These are phyloP conservation scores for Clavispora phyllophila DNA, from an alignment of 805 yeast genomes.

Conservation along the genomic window DNA sequence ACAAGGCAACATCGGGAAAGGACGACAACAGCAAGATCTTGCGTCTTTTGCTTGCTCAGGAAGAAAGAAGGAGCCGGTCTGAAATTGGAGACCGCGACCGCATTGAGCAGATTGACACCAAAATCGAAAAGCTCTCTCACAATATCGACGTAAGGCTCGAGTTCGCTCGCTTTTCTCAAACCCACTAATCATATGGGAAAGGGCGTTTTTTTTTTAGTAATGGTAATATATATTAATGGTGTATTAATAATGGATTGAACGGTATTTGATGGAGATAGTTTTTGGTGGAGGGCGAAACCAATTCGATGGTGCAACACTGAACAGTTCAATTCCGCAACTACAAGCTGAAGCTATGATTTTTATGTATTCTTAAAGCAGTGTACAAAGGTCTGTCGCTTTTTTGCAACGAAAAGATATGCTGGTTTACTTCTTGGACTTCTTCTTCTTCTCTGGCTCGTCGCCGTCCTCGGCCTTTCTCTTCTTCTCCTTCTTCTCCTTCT, in stretches of 20 bases:
- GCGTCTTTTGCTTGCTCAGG: slow-evolving; percentile 11
- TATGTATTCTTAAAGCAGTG: slow-evolving; percentile 6
- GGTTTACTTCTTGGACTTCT: slow-evolving; percentile 40
- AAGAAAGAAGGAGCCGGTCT: neutral
- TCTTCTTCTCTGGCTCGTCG: slow-evolving; percentile 45
- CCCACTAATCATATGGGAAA: neutral
- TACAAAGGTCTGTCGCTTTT: slow-evolving; percentile 2
- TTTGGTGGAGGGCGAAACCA: too few relatives aligned
- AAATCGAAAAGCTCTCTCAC: slow-evolving; percentile 1
- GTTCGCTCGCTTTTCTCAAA: neutral
- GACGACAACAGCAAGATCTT: slow-evolving; percentile 19
- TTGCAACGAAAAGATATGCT: slow-evolving; percentile 8
- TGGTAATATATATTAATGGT: too few relatives aligned
- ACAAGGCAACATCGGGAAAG: slow-evolving; percentile 8
- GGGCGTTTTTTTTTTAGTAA: too few relatives aligned
- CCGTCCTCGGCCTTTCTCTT: slow-evolving; percentile 24
- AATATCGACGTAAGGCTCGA: neutral
- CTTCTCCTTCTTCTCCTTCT: slow-evolving; percentile 47
- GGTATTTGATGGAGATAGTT: too few relatives aligned
- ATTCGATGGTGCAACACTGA: too few relatives aligned
- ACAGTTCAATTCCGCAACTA: too few relatives aligned
- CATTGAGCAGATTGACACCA: slow-evolving; percentile 2
- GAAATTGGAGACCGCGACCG: slow-evolving; percentile 2
- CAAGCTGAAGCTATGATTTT: neutral
- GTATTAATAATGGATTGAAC: too few relatives aligned